These are phyloP conservation scores for Helichrysum umbraculigerum DNA, from an alignment of 129 eudicot species.

Conservation along the genomic window DNA sequence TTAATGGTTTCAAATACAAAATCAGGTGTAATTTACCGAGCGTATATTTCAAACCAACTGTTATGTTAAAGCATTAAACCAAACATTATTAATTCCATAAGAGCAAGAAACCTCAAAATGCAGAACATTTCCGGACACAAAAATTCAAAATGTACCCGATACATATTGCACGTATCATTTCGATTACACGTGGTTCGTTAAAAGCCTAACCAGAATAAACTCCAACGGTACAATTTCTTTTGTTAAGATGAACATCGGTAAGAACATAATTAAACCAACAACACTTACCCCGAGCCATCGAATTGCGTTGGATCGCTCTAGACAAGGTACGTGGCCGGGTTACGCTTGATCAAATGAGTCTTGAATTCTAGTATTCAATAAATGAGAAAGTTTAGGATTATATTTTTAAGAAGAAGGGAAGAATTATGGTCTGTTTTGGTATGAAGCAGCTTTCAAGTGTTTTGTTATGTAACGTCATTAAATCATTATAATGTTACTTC, in stretches of 20 bases:
- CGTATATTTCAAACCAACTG: too few species aligned
- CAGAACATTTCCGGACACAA: not conserved
- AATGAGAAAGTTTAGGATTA: not conserved
- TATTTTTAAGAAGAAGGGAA: not conserved
- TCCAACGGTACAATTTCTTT: too few species aligned
- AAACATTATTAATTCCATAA: too few species aligned
- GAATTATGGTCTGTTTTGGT: slow-evolving; percentile 18
- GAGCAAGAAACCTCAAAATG: not conserved
- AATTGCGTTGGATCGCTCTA: slow-evolving; percentile 27
- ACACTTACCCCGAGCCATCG: slow-evolving; percentile 22
- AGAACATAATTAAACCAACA: not conserved
- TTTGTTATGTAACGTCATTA: slow-evolving; percentile 23
- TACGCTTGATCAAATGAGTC: not conserved
- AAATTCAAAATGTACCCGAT: not conserved
- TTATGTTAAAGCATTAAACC: too few species aligned
- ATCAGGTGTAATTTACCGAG: too few species aligned
- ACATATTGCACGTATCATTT: not conserved
- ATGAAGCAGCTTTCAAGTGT: slow-evolving; percentile 18
- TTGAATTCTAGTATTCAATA: not conserved
- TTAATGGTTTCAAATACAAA: too few species aligned
- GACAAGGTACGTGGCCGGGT: slow-evolving; percentile 17
- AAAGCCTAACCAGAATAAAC: not conserved
- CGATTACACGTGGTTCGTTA: not conserved
- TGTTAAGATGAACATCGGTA: not conserved
- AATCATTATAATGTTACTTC: slow-evolving; percentile 18